Evolutionary conservation across 768 basidiomycete genomes (phyloP), one percentile per base, ranked within the genome.

Genomic region (Chalciporus sphaerocephalus): DNA sequence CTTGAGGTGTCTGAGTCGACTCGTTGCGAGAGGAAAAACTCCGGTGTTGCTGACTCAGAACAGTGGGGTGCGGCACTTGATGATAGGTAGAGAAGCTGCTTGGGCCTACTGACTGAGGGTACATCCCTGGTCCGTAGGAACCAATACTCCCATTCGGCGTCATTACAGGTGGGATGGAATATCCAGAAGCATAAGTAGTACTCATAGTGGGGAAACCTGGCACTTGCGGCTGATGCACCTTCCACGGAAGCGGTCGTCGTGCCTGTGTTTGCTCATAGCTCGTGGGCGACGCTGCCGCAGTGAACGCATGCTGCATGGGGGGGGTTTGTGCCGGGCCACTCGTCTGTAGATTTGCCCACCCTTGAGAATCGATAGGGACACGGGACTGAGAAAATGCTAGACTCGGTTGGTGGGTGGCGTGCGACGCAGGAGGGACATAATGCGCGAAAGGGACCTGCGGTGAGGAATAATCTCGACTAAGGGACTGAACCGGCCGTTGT

Each of bases 211-310:
- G 33, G 5, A 23, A 17, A 6, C 21, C 7, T 21, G 21, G 6
- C 7, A 25, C 30, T 30, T 43, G 60, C 25, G 13, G 47, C 23
- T 47, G 9, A 46, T 54, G 34, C 28, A 17, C 20, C 44, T 15
- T 42, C 60, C 53, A 45, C 28, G 44, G n/a, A 28, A 40, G 53
- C 9, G 40, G 23, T 11, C 48, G 60, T 36, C 42, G 55, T 35
- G 18, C 23, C 8, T 41, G 51, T 15, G 11, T 16, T 39, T 38
- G 17, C 12, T 49, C 56, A 37, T 35, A 44, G 18, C 37, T 17
- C 18, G 51, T 20, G 28, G 47, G 44, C 23, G 38, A 27, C 22
- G 12, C 20, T 17, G 18, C 30, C 36, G 48, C 27, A 32, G 36
- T 32, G 30, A 32, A 32, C 15, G 30, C 30, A n/a, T 32, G 30